Base-by-base conservation (phyloP, 176 grass and related monocot genomes). In the Carex parvula region DNA sequence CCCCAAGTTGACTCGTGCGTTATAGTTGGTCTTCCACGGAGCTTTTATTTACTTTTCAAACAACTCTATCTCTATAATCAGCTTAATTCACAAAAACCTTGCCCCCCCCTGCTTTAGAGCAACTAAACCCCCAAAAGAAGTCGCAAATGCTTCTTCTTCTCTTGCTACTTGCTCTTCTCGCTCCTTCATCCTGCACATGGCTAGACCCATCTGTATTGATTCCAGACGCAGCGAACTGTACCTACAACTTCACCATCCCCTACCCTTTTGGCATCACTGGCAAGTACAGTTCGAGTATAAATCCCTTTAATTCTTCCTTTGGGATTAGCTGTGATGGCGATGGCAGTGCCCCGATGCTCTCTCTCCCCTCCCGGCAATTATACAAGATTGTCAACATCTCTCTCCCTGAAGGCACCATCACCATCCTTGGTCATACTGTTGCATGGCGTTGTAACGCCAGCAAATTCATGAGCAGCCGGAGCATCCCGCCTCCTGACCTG, bases 251-350 rank as follows among this genome's bases (percentile, higher is more conserved):
- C 30, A 66, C 74, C 30, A 65, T 93, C 57, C 84, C 80, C 12
- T 93, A 88, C 83, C 91, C 91, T 64, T 93, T 93, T 69, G 86
- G 67, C n/a, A 20, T 88, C 85, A 30, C 4, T 57, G 84, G 76
- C 4, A 5, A 50, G 10, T 74, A 52, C 18, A 74, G 20, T 74
- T 74, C 26, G 41, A 21, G 70, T 26, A 5, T 24, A 0, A 3
- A 60, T 3, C 60, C 1, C 9, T 21, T 37, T 50, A 12, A 48
- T n/a, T 20, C 59, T 22, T 9, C 64, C 35, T 90, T 92, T 18
- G 70, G 82, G 53, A 78, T 88, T 67, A 32, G 0, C 14, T 87
- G 87, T 42, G 4, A 8, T 17, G n/a, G 42, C 60, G 4, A 8
- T 17, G n/a, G 42, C 55, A 57, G 32, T 17, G 5, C 15, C 1